phyloP scores from a whole-genome alignment of 495 filamentous ascomycete species.

The Trichoderma reesei region DNA sequence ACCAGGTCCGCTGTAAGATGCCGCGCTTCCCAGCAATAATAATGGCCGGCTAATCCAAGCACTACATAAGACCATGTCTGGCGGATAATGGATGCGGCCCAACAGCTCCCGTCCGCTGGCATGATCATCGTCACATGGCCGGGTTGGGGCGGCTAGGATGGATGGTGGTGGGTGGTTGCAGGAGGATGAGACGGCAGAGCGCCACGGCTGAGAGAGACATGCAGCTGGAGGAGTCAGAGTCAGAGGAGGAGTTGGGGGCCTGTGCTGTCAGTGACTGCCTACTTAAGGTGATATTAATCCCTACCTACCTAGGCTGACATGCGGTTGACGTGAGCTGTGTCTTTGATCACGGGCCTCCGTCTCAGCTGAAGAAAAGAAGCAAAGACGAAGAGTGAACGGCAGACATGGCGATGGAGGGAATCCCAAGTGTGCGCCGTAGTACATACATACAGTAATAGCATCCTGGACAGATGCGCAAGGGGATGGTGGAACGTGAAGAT shows the following conservation, averaged over 20 bases:
- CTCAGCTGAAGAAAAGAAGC: neutral
- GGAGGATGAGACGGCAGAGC: neutral
- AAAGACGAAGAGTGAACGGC: neutral
- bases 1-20: neutral
- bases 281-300: too few relatives aligned
- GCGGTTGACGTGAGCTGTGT: neutral
- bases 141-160: neutral
- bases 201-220: neutral
- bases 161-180: neutral
- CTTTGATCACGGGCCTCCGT: neutral
- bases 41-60: neutral
- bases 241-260: neutral
- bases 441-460: neutral
- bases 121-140: slow-evolving; percentile 8
- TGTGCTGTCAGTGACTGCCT: neutral
- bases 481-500: too few relatives aligned
- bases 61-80: too few relatives aligned
- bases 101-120: neutral
- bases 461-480: too few relatives aligned
- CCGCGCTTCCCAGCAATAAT: neutral
- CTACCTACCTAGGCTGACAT: neutral
- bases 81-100: neutral
- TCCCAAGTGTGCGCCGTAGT: neutral
- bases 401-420: neutral
- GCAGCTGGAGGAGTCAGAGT: neutral